These are phyloP conservation scores for Dipteronia dyeriana DNA, from an alignment of 345 rosid genomes.

Conservation along the genomic window DNA sequence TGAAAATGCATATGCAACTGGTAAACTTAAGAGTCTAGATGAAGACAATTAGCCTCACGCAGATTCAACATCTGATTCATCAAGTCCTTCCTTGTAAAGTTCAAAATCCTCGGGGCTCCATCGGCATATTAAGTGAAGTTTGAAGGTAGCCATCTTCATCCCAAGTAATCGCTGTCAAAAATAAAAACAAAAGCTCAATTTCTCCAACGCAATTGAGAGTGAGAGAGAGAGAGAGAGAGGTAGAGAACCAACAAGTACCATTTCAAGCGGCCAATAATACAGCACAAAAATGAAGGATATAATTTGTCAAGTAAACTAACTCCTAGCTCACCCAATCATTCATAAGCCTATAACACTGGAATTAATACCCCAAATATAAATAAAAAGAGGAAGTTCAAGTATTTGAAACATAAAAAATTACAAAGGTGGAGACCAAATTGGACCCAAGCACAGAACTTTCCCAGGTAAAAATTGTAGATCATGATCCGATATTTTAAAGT, in stretches of 20 bases:
- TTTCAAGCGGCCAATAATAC: not conserved
- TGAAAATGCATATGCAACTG: too few relatives aligned
- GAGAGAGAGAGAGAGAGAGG: not conserved
- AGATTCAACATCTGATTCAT: constrained; percentile 80
- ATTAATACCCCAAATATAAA: not conserved
- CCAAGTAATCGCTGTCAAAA: constrained; percentile 81
- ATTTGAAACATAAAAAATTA: not conserved
- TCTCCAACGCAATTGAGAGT: not conserved
- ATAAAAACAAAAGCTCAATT: not conserved
- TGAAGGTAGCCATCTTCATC: constrained; percentile 90
- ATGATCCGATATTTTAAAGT: not conserved
- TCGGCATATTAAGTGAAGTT: constrained; percentile 72
- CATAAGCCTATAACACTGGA: not conserved
- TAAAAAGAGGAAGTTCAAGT: not conserved
- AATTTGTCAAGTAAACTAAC: not conserved
- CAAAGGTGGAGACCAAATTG: not conserved
- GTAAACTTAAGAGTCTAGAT: not conserved
- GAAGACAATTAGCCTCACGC: constrained; percentile 29
- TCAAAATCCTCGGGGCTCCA: constrained; percentile 81
- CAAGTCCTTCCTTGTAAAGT: constrained; percentile 62
- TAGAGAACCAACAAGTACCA: not conserved
- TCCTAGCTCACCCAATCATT: not conserved
- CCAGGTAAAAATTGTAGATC: not conserved
- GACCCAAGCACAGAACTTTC: not conserved
- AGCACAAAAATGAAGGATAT: not conserved